Base-by-base conservation (phyloP, 345 rosid species). In the Jatropha curcas region DNA sequence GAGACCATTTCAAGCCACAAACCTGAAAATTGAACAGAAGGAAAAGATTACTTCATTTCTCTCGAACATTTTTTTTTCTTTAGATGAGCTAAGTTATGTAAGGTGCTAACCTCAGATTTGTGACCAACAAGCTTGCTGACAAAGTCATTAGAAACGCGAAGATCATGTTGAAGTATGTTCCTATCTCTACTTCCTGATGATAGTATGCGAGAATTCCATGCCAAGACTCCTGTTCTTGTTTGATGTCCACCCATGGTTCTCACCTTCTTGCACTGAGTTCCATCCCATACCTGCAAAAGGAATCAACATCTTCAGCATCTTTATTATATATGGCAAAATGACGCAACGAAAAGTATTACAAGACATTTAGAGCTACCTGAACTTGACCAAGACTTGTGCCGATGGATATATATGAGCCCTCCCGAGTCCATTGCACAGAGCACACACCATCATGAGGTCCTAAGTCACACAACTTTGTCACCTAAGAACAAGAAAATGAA, bases 131-230 rank as follows among this genome's bases (percentile, higher is more conserved):
- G 86, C 81, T 90, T 95, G 89, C 91, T 78, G 16, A 91, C 73
- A 55, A 51, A 86, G 69, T 95, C 97, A 16, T 71, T 87, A 17
- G 88, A 84, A 65, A 95, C 94, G 0, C 99, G 89, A 50, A 95
- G 94, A 83, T 95, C 99, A 67, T 95, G 99, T 52, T 95, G 96
- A 80, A 95, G 98, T 50, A 95, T 95, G 82, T 85, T 85, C 8
- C 94, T 84, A 79, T 92, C 97, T 79, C 98, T 88, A 81, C 99
- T 92, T 81, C 99, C 99, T 4, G 99, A 95, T 53, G 99, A 75
- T 35, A 95, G 77, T 73, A 80, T 84, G 62, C 97, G 84, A 0
- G 99, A 95, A 81, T 88, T 95, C 99, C 99, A 95, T 7, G 99
- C 93, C 88, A 95, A 74, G 72, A 91, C 96, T 19, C 99, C 94